Base-by-base conservation (phyloP, 352 stramenopile genomes). In the Pythium sp. region DNA sequence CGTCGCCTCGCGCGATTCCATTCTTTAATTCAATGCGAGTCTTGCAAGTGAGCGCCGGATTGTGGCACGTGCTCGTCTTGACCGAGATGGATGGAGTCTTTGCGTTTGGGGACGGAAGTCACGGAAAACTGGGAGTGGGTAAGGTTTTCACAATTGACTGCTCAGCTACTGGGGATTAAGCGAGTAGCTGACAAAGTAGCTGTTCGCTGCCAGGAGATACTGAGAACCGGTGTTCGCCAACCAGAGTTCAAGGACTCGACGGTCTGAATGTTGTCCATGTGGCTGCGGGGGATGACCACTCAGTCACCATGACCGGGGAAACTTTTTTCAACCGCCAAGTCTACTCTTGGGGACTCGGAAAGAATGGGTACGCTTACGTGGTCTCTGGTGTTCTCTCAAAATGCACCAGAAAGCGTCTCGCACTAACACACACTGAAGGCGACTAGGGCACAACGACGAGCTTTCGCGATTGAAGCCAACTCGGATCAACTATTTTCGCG, bases 321-420 rank as follows among this genome's bases (percentile, higher is more conserved):
- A 84, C 82, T 1, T 76, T 80, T 15, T 86, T 82, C 38, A 90
- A 88, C 73, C 78, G 82, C 1, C 87, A 94, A 71, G 82, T 94
- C n/a, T 91, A 90, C 67, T 89, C 86, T 3, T 94, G 87, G 87
- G 87, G 87, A 3, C 71, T 77, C 20, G 87, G 85, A 14, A 61
- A 64, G 14, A 87, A 90, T 26, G 87, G 87, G 87, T 94, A 75
- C 8, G 28, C 18, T n/a, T 20, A 34, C 7, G 15, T 6, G 15
- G 5, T n/a, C 7, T 34, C 14, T 15, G 4, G 53, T 53, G 36
- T 12, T 28, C 51, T 43, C 11, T 43, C 15, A 43, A 43, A 43
- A 43, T 43, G 67, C 9, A 12, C 38, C 54, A 9, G 32, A 2
- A 62, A n/a, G 14, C 30, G 24, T 41, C 1, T 0, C 22, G 5